phyloP scores from a whole-genome alignment of 129 eudicot genomes.

The Ambrosia trifida region DNA sequence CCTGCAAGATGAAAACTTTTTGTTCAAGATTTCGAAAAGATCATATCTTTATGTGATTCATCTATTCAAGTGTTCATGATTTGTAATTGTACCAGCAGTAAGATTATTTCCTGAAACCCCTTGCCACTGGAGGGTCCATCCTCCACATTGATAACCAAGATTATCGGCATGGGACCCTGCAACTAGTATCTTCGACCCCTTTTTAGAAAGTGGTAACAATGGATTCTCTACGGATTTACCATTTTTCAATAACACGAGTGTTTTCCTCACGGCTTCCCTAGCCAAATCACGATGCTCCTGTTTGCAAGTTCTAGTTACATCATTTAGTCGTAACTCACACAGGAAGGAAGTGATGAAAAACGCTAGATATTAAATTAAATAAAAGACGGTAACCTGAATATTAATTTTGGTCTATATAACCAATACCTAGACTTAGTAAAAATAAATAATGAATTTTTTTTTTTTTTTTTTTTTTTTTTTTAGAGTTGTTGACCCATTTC shows the following conservation, averaged over 20 bases:
- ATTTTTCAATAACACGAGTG: slow-evolving; percentile 26
- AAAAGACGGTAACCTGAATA: too few relatives aligned
- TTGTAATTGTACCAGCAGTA: slow-evolving; percentile 20
- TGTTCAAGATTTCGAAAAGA: neutral
- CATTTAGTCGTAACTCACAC: neutral
- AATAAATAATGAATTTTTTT: too few relatives aligned
- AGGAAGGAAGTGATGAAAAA: too few relatives aligned
- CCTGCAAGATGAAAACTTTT: slow-evolving; percentile 13
- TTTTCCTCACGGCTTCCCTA: slow-evolving; percentile 33
- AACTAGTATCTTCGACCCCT: slow-evolving; percentile 27
- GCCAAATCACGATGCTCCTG: slow-evolving; percentile 30
- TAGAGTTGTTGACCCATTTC: too few relatives aligned
- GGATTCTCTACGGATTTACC: slow-evolving; percentile 12
- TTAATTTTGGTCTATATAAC: too few relatives aligned
- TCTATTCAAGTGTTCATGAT: neutral
- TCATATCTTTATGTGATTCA: neutral
- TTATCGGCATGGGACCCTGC: slow-evolving; percentile 32
- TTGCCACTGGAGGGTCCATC: slow-evolving; percentile 30
- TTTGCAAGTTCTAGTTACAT: slow-evolving; percentile 5
- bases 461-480: too few relatives aligned
- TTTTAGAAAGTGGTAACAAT: slow-evolving; percentile 26
- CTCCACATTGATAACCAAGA: slow-evolving; percentile 34
- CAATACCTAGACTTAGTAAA: too few relatives aligned
- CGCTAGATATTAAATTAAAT: too few relatives aligned
- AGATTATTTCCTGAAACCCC: slow-evolving; percentile 26